Evolutionary conservation across 176 grass and related monocot genomes (phyloP).

Genomic region (Thinopyrum elongatum): DNA sequence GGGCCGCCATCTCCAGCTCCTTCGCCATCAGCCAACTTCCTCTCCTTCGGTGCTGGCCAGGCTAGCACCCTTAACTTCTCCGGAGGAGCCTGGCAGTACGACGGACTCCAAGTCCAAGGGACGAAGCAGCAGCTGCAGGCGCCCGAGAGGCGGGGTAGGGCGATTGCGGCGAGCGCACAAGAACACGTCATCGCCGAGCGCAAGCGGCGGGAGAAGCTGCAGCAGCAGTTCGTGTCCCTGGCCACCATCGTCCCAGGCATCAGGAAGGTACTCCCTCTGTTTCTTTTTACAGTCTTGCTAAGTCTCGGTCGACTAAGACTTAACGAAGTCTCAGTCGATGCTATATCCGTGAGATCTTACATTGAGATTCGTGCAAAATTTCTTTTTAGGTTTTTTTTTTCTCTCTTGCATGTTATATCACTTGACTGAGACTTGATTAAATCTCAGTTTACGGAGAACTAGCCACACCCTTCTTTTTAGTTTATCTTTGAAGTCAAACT

Average conservation of each 20-base stretch:
- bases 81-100: conserved; percentile 1
- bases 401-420: too few species aligned
- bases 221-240: conserved; percentile 61
- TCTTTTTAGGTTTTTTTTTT: too few species aligned
- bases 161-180: conserved; percentile 38
- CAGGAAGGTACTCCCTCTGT: conserved; percentile 43
- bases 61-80: conserved; percentile 32
- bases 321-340: too few species aligned
- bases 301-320: too few species aligned
- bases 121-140: not conserved
- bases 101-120: not conserved
- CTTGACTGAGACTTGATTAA: too few species aligned
- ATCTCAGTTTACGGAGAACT: too few species aligned
- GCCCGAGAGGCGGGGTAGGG: conserved; percentile 32
- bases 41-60: conserved; percentile 41
- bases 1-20: not conserved
- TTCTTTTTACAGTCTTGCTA: too few species aligned
- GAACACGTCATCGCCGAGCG: conserved; percentile 70
- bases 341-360: too few species aligned
- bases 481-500: too few species aligned
- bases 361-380: too few species aligned
- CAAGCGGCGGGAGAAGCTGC: conserved; percentile 59
- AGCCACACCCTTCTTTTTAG: too few species aligned
- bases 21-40: conserved; percentile 12
- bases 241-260: conserved; percentile 59